These are phyloP conservation scores for Stereum hirsutum DNA, from an alignment of 1,284 basidiomycete genomes.

Conservation along the genomic window DNA sequence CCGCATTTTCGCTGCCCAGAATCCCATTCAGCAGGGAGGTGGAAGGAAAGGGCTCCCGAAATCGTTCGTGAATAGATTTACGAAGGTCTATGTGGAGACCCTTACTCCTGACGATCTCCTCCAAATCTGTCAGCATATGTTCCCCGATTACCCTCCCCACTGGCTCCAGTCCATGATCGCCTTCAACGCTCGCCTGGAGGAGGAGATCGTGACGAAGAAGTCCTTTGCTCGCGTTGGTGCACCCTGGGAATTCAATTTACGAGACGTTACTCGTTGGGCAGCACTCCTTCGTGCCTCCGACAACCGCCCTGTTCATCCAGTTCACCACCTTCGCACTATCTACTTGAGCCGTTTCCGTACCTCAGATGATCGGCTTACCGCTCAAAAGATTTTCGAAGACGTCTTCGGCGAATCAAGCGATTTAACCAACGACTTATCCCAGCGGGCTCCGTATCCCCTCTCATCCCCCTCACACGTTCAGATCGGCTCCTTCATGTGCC, in stretches of 20 bases:
- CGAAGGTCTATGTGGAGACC: slow-evolving; percentile 92
- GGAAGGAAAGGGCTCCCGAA: slow-evolving; percentile 97
- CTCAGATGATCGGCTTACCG: slow-evolving; percentile 52
- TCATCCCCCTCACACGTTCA: slow-evolving; percentile 49
- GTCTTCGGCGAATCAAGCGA: slow-evolving; percentile 39
- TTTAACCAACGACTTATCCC: slow-evolving; percentile 13
- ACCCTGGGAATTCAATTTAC: slow-evolving; percentile 99
- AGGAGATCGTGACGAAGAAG: slow-evolving; percentile 60
- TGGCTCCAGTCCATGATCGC: slow-evolving; percentile 72
- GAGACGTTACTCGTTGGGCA: slow-evolving; percentile 92
- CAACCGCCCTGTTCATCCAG: slow-evolving; percentile 42
- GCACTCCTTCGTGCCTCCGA: slow-evolving; percentile 38
- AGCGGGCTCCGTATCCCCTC: slow-evolving; percentile 36
- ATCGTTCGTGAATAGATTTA: slow-evolving; percentile 97
- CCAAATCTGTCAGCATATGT: slow-evolving; percentile 72
- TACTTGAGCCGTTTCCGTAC: slow-evolving; percentile 89
- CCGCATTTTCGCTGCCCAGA: slow-evolving; percentile 97
- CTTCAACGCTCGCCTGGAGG: slow-evolving; percentile 73
- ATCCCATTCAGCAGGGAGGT: slow-evolving; percentile 93
- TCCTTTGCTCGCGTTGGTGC: slow-evolving; percentile 78
- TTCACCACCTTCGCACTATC: slow-evolving; percentile 57
- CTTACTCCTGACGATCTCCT: slow-evolving; percentile 75
- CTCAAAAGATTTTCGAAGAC: slow-evolving; percentile 52
- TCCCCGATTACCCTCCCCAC: slow-evolving; percentile 48
- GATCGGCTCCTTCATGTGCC: slow-evolving; percentile 58